Evolutionary conservation across 2,329 filamentous ascomycete genomes (phyloP).

Genomic region (Lachnellula hyalina): DNA sequence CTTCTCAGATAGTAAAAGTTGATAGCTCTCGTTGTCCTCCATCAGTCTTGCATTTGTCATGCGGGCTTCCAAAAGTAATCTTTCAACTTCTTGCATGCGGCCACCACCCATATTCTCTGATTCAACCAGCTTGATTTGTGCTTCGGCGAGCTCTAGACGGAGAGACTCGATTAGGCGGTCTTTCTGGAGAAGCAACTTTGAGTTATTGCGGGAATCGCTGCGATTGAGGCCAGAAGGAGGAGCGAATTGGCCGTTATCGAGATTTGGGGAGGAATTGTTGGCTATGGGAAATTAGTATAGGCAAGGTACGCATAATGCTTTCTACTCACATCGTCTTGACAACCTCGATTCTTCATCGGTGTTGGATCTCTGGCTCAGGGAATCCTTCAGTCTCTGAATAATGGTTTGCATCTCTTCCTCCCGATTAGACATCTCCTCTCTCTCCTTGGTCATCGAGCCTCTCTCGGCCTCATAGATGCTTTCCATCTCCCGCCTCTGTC

Average conservation of each 20-base stretch:
- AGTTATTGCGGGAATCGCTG: conserved; percentile 84
- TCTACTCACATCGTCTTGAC: conserved; percentile 50
- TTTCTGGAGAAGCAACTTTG: conserved; percentile 87
- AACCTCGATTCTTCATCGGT: conserved; percentile 49
- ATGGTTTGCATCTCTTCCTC: conserved; percentile 89
- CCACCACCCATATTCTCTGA: conserved; percentile 90
- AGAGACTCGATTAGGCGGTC: conserved; percentile 94
- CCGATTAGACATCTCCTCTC: conserved; percentile 76
- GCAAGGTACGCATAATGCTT: neutral
- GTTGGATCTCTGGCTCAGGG: conserved; percentile 68
- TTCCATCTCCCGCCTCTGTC: conserved; percentile 87
- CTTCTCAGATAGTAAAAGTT: conserved; percentile 88
- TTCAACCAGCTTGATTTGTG: conserved; percentile 91
- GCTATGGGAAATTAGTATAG: conserved; percentile 23
- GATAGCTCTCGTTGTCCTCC: conserved; percentile 99
- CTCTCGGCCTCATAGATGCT: conserved; percentile 88
- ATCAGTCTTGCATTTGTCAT: conserved; percentile 94
- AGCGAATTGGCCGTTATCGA: conserved; percentile 76
- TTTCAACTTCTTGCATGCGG: conserved; percentile 83
- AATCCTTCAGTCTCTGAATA: conserved; percentile 89
- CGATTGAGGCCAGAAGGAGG: conserved; percentile 78
- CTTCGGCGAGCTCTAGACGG: conserved; percentile 85
- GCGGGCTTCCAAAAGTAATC: conserved; percentile 80
- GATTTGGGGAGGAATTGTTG: conserved; percentile 56
- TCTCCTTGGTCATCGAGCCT: conserved; percentile 81